Evolutionary conservation across 2,329 filamentous ascomycete species (phyloP).

Genomic region (Myriosclerotinia scirpicola): DNA sequence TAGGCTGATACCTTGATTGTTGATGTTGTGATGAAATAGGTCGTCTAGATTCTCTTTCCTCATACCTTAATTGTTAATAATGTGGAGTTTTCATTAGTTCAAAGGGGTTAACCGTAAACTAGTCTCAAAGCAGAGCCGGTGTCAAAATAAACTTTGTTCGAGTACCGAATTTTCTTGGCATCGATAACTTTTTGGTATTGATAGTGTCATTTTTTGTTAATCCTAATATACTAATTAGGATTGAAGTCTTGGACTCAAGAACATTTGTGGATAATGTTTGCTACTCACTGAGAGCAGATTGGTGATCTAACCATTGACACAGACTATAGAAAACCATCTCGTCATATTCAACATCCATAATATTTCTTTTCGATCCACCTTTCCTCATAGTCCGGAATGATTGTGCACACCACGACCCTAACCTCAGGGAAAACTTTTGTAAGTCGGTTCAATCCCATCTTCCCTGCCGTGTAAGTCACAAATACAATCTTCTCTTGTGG

Average conservation of each 20-base stretch:
- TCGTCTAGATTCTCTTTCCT: not conserved
- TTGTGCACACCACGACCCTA: constrained; percentile 78
- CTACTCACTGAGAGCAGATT: not conserved
- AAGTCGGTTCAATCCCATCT: constrained; percentile 78
- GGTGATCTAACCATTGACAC: too few species aligned
- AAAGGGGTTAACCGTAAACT: not conserved
- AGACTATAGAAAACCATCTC: not conserved
- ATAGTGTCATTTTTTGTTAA: not conserved
- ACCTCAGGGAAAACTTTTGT: constrained; percentile 87
- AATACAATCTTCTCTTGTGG: constrained; percentile 81
- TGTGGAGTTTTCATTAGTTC: not conserved
- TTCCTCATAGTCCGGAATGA: constrained; percentile 78
- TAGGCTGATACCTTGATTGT: not conserved
- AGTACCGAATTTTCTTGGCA: not conserved
- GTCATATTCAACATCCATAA: constrained; percentile 68
- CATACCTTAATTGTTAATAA: not conserved
- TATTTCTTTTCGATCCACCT: constrained; percentile 90
- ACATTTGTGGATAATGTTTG: not conserved
- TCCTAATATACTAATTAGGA: not conserved
- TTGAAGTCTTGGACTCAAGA: not conserved
- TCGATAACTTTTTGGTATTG: not conserved
- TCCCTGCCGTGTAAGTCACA: constrained; percentile 88
- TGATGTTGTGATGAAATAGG: not conserved
- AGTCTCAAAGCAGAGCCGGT: not conserved
- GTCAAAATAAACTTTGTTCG: not conserved